phyloP scores from a whole-genome alignment of 2,329 filamentous ascomycete species.

The Phialophora verrucosa region DNA sequence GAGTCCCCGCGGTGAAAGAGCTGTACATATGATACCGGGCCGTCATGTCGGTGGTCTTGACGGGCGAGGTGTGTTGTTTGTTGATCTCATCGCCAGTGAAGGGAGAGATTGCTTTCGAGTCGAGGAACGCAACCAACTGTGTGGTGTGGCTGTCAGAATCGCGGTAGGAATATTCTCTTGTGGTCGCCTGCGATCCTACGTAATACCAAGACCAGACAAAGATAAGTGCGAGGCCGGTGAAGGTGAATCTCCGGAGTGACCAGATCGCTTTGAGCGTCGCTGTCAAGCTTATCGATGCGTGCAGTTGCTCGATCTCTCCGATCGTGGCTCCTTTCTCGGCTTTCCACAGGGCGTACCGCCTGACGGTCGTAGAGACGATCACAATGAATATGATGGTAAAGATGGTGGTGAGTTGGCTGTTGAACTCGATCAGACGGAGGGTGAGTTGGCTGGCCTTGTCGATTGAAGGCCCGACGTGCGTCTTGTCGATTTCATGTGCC shows the following conservation, averaged over 20 bases:
- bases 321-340: constrained; percentile 27
- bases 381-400: constrained; percentile 32
- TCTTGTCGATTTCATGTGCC: constrained; percentile 21
- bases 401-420: constrained; percentile 27
- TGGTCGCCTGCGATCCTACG: constrained; percentile 27
- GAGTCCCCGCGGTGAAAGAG: constrained; percentile 21
- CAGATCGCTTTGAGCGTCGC: constrained; percentile 28
- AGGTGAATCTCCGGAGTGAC: constrained; percentile 26
- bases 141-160: constrained; percentile 13
- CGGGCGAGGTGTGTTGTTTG: constrained; percentile 12
- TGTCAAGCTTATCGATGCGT: constrained; percentile 25
- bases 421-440: constrained; percentile 25
- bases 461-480: constrained; percentile 17
- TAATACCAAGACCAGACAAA: constrained; percentile 31
- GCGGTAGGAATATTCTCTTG: constrained; percentile 18
- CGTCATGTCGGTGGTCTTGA: constrained; percentile 19
- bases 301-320: constrained; percentile 29
- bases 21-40: constrained; percentile 24
- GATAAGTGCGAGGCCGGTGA: constrained; percentile 13
- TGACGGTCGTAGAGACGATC: constrained; percentile 28
- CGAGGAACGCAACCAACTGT: constrained; percentile 15
- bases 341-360: constrained; percentile 28
- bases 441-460: constrained; percentile 27
- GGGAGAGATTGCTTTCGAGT: constrained; percentile 13
- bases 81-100: constrained; percentile 16